These are phyloP conservation scores for Pseudozyma hubeiensis DNA, from an alignment of 1,284 basidiomycete genomes.

Conservation along the genomic window DNA sequence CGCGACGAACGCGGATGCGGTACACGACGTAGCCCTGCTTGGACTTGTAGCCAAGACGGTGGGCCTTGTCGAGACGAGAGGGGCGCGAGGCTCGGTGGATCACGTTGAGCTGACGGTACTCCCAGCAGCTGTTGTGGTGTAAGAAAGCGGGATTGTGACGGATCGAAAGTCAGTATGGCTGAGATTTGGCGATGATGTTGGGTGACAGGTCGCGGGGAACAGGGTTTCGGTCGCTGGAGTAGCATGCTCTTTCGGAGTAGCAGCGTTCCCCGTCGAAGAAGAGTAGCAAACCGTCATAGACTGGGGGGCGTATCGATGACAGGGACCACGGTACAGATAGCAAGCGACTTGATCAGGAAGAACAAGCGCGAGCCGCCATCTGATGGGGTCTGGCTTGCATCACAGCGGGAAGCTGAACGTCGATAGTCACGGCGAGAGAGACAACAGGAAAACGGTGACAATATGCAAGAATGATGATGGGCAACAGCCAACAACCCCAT, in stretches of 20 bases:
- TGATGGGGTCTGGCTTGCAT: too few relatives aligned
- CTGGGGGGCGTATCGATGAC: too few relatives aligned
- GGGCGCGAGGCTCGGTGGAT: slow-evolving; percentile 98
- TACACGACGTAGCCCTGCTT: slow-evolving; percentile 99
- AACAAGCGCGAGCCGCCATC: too few relatives aligned
- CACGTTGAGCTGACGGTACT: slow-evolving; percentile 87
- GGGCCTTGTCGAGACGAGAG: slow-evolving; percentile 98
- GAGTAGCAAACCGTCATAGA: too few relatives aligned
- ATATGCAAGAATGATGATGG: too few relatives aligned
- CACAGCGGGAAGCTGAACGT: background rate
- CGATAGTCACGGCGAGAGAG: background rate
- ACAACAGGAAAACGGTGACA: background rate
- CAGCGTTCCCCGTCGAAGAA: too few relatives aligned
- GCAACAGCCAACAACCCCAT: too few relatives aligned
- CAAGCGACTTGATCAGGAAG: too few relatives aligned
- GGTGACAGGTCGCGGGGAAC: background rate
- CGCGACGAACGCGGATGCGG: slow-evolving; percentile 95
- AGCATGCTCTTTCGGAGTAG: background rate
- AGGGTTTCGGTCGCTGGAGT: background rate
- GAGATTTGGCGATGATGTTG: slow-evolving; percentile 3
- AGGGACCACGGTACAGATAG: too few relatives aligned
- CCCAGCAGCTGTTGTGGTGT: slow-evolving; percentile 85
- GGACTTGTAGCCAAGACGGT: slow-evolving; percentile 98
- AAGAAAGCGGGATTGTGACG: background rate
- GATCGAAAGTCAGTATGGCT: slow-evolving; percentile 8